phyloP scores from a whole-genome alignment of 371 early-diverging fungal genomes.

The Mucor circinelloides region DNA sequence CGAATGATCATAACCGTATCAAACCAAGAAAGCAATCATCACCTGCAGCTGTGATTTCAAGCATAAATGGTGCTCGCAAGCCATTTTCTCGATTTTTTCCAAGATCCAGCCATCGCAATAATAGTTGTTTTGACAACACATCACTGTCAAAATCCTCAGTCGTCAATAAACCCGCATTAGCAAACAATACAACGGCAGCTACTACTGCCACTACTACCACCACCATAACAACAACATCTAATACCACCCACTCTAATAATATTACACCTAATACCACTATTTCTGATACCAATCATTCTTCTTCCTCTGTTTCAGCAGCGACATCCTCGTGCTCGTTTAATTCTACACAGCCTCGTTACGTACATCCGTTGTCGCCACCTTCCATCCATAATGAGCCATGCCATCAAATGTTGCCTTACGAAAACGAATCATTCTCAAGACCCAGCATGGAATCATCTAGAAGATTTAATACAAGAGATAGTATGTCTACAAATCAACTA shows the following conservation, averaged over 20 bases:
- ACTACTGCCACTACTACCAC: neutral
- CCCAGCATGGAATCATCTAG: slow-evolving; percentile 8
- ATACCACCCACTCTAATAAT: neutral
- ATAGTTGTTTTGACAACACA: slow-evolving; percentile 7
- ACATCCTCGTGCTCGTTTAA: neutral
- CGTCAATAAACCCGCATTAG: neutral
- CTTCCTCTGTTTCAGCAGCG: neutral
- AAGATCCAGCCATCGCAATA: slow-evolving; percentile 7
- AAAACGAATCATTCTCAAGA: neutral
- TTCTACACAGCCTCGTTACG: neutral
- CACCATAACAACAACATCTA: neutral
- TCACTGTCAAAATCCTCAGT: neutral
- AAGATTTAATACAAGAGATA: slow-evolving; percentile 2
- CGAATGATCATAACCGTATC: slow-evolving; percentile 28
- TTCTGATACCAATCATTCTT: neutral
- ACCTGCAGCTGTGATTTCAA: slow-evolving; percentile 24
- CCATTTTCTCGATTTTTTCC: slow-evolving; percentile 22
- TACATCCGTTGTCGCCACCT: slow-evolving; percentile 11
- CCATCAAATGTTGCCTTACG: neutral
- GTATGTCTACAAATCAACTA: neutral
- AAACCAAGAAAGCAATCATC: slow-evolving; percentile 45
- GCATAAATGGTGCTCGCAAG: slow-evolving; percentile 2
- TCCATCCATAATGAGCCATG: neutral
- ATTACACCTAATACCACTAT: slow-evolving; percentile 1
- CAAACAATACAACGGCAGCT: neutral